Conservation (phyloP, 768 basidiomycete genomes). For the Lentinus tigrinus region DNA sequence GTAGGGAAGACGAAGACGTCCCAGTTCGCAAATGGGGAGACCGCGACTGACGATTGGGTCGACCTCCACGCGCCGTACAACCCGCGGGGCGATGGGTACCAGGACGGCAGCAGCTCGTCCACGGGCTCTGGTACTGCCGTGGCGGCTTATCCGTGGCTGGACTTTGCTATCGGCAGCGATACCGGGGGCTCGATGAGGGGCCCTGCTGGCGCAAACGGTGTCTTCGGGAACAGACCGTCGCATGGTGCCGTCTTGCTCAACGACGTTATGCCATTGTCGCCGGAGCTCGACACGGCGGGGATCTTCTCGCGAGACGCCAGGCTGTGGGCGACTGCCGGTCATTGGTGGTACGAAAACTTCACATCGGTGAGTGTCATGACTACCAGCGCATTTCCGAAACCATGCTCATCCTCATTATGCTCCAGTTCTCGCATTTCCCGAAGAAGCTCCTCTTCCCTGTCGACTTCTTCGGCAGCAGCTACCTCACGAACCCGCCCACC, state of each 20-base stretch:
- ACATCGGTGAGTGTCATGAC: constrained; percentile 16
- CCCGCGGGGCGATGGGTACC: constrained; percentile 32
- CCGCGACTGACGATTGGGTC: constrained; percentile 33
- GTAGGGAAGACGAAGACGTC: constrained; percentile 56
- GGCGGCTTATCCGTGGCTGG: constrained; percentile 29
- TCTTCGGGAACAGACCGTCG: constrained; percentile 30
- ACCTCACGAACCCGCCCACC: constrained; percentile 21
- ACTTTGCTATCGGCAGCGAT: constrained; percentile 30
- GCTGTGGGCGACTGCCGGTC: constrained; percentile 24
- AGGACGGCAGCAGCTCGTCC: constrained; percentile 30
- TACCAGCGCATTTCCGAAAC: background rate
- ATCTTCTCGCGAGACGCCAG: constrained; percentile 30
- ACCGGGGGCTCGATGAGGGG: constrained; percentile 33
- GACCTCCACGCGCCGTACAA: constrained; percentile 32
- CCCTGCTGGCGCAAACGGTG: constrained; percentile 29
- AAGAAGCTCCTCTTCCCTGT: constrained; percentile 29
- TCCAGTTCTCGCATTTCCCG: constrained; percentile 26
- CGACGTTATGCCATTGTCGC: constrained; percentile 32
- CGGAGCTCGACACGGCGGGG: constrained; percentile 28
- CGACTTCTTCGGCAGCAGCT: constrained; percentile 26
- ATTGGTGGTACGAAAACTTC: constrained; percentile 32
- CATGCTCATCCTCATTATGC: background rate
- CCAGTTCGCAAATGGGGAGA: constrained; percentile 49
- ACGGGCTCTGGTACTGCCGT: constrained; percentile 28
- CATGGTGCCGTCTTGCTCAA: constrained; percentile 27